A percentile compares a stretch with the other conserved stretches of the same genome.
These are phyloP conservation scores for Coniochaeta sp. DNA, from an alignment of 2,329 filamentous ascomycete genomes.

Conservation along the genomic window DNA sequence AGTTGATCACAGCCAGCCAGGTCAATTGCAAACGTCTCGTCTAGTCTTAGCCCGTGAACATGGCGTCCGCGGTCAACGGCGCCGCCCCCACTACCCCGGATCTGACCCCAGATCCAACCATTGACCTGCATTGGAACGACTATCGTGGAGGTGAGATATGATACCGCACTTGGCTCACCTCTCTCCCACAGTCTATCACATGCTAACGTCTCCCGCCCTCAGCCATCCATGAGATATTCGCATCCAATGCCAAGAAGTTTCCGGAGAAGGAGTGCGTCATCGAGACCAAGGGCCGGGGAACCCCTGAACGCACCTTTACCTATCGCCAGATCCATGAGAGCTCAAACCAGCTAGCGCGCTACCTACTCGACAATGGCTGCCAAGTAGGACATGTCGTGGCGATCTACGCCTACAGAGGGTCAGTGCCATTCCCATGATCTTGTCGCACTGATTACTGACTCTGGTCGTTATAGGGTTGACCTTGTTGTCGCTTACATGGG, in stretches of 20 bases:
- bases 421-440: not conserved
- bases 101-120: conserved; percentile 56
- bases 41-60: not conserved
- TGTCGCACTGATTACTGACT: not conserved
- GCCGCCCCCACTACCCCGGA: not conserved
- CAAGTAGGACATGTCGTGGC: conserved; percentile 83
- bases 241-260: conserved; percentile 55
- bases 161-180: conserved; percentile 26
- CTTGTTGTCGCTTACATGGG: conserved; percentile 71
- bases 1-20: not conserved
- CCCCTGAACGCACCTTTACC: conserved; percentile 62
- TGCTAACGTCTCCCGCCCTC: not conserved
- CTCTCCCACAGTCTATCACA: conserved; percentile 8
- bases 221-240: conserved; percentile 65
- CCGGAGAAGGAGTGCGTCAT: conserved; percentile 51
- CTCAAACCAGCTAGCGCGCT: conserved; percentile 72
- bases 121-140: conserved; percentile 59
- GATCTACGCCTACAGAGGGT: conserved; percentile 70
- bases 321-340: conserved; percentile 84
- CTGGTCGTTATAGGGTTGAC: conserved; percentile 45
- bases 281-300: conserved; percentile 31
- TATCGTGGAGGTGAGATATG: conserved; percentile 25
- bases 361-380: conserved; percentile 67
- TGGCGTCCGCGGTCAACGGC: not conserved
- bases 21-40: not conserved